These are phyloP conservation scores for Microsporum canis DNA, from an alignment of 2,329 filamentous ascomycete species.

Conservation along the genomic window DNA sequence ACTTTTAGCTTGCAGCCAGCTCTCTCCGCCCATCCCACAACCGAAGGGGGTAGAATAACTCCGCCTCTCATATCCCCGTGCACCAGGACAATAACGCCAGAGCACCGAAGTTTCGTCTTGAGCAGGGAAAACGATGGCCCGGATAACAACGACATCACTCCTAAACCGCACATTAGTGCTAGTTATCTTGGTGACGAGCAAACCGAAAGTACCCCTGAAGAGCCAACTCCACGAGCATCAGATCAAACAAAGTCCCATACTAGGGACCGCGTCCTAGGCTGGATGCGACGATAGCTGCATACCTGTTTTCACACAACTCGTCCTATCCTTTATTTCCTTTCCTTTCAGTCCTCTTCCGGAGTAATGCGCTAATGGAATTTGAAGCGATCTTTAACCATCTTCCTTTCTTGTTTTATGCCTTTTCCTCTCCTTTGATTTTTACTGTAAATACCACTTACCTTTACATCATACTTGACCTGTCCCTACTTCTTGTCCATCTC, in stretches of 20 bases:
- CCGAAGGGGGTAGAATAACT: background rate
- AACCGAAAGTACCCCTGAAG: background rate
- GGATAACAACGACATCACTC: constrained; percentile 10
- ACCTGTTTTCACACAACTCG: background rate
- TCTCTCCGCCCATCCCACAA: constrained; percentile 2
- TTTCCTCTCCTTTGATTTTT: background rate
- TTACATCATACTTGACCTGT: background rate
- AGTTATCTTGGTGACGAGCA: background rate
- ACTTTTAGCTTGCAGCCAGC: background rate
- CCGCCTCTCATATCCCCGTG: constrained; percentile 8
- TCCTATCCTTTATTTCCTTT: background rate
- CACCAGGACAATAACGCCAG: constrained; percentile 16
- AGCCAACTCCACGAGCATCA: constrained; percentile 11
- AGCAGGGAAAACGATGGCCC: background rate
- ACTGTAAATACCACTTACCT: constrained; percentile 1
- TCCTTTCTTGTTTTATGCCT: background rate
- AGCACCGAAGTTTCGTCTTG: background rate
- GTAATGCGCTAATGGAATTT: constrained; percentile 7
- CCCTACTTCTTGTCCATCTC: background rate
- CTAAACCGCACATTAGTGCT: constrained; percentile 5
- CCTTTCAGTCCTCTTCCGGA: background rate
- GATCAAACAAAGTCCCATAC: constrained; percentile 9
- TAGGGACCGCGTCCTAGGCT: constrained; percentile 12
- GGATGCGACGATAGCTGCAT: constrained; percentile 12
- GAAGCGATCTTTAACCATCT: background rate